Conservation (phyloP, 805 yeast genomes). For the Spathaspora boniae region DNA sequence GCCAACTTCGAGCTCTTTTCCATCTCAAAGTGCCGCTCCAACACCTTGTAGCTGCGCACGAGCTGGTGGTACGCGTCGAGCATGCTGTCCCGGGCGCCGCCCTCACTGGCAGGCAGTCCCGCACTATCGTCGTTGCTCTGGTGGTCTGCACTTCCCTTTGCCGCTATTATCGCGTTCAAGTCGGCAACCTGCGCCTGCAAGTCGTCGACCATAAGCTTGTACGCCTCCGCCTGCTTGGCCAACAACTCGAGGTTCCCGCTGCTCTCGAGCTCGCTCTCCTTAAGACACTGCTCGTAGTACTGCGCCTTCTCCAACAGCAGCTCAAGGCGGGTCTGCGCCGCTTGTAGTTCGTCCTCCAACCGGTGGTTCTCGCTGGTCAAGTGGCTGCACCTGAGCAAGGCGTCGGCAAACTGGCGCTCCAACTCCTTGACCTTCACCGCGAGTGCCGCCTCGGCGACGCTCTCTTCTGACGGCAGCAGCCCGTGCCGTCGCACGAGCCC, state of each 20-base stretch:
- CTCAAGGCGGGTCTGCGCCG: constrained; percentile 20
- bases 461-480: background rate
- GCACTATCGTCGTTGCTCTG: constrained; percentile 7
- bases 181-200: constrained; percentile 23
- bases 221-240: constrained; percentile 26
- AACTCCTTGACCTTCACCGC: background rate
- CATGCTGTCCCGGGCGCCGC: too few relatives aligned
- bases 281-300: constrained; percentile 26
- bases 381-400: constrained; percentile 23
- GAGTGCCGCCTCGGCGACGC: background rate
- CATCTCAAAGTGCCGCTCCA: constrained; percentile 49
- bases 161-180: constrained; percentile 6
- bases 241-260: constrained; percentile 24
- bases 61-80: constrained; percentile 27
- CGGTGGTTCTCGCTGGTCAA: constrained; percentile 25
- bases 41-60: constrained; percentile 33
- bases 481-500: background rate
- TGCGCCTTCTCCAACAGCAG: constrained; percentile 25
- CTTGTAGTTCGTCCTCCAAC: constrained; percentile 28
- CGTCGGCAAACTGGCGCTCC: constrained; percentile 27
- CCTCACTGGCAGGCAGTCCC: too few relatives aligned
- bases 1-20: constrained; percentile 50
- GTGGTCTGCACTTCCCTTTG: background rate
- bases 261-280: constrained; percentile 26
- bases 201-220: constrained; percentile 31